Conservation (phyloP, 352 stramenopile genomes). For the Globisporangium okanoganense region DNA sequence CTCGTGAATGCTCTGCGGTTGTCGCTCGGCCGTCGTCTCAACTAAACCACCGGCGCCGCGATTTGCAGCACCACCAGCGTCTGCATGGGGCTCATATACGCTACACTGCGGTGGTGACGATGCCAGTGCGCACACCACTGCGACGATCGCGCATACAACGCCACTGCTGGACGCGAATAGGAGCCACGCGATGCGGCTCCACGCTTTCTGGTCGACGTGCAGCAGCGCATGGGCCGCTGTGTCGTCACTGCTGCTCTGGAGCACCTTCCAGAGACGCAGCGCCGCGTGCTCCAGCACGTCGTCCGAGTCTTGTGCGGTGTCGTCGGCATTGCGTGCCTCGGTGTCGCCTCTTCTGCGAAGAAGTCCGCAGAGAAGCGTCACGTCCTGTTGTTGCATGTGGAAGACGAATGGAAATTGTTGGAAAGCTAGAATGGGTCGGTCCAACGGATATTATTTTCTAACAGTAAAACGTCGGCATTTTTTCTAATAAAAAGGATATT, state of each 20-base stretch:
- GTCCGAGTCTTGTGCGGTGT: background rate
- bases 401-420: background rate
- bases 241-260: background rate
- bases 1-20: background rate
- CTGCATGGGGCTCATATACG: background rate
- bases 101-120: background rate
- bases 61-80: background rate
- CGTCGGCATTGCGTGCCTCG: background rate
- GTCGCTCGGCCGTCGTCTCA: background rate
- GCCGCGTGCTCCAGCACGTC: conserved; percentile 6
- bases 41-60: background rate
- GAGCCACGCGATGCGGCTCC: conserved; percentile 3
- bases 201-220: background rate
- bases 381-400: conserved; percentile 1
- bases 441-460: no score
- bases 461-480: no score
- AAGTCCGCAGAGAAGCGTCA: background rate
- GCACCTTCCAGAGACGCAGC: conserved; percentile 1
- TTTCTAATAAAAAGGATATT: no score
- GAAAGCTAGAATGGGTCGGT: background rate
- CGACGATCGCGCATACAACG: background rate
- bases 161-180: background rate
- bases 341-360: background rate
- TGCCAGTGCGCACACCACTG: background rate
- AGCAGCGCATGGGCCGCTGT: background rate